Evolutionary conservation across 192 early-diverging fungal genomes (phyloP).

Genomic region (Physocladia obscura): DNA sequence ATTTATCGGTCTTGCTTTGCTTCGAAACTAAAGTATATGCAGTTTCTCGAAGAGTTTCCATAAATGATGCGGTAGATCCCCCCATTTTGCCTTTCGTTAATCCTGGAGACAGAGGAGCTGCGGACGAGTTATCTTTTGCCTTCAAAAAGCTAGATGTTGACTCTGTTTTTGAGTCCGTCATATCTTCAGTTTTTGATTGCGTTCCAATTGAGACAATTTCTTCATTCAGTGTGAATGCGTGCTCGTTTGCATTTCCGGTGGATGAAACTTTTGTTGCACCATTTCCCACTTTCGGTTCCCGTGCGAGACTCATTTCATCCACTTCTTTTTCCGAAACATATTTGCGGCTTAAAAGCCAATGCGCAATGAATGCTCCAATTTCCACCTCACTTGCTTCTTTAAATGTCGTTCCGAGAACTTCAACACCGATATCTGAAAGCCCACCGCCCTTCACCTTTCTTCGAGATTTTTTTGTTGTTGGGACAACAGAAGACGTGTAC

Average conservation of each 20-base stretch:
- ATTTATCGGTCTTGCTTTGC: background rate
- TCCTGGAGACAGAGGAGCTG: background rate
- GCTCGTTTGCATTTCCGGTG: background rate
- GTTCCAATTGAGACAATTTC: background rate
- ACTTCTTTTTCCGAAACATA: constrained; percentile 75
- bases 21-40: constrained; percentile 14
- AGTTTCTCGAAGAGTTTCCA: constrained; percentile 6
- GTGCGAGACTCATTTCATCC: constrained; percentile 64
- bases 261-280: background rate
- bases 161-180: background rate
- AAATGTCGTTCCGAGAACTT: constrained; percentile 20
- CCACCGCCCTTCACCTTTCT: constrained; percentile 21
- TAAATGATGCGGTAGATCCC: constrained; percentile 2
- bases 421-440: constrained; percentile 21
- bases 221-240: background rate
- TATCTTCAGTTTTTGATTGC: background rate
- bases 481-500: background rate
- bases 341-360: constrained; percentile 71
- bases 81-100: background rate
- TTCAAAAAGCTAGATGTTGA: background rate
- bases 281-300: constrained; percentile 51
- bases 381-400: constrained; percentile 60
- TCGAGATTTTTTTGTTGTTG: background rate
- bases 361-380: constrained; percentile 59
- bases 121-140: background rate